Percentiles rank a stretch among this genome's conserved stretches.
Evolutionary conservation across 1,139 yeast genomes (phyloP).

Genomic region (Blastobotrys niveus): DNA sequence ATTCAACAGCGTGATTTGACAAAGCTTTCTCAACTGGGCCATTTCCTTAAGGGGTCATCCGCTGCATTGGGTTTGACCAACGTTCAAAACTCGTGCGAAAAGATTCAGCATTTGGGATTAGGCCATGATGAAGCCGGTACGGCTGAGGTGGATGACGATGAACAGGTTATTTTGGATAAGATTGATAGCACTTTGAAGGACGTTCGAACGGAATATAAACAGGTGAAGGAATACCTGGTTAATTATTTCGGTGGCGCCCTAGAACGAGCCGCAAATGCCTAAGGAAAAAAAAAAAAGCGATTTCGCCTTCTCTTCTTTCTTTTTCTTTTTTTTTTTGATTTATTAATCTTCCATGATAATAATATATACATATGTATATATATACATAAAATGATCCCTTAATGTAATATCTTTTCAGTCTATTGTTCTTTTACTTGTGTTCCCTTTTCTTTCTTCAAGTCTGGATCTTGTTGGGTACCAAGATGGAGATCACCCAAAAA

Average conservation of each 20-base stretch:
- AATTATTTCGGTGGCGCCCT: conserved; percentile 13
- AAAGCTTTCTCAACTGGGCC: conserved; percentile 72
- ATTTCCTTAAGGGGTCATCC: conserved; percentile 90
- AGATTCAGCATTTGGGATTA: conserved; percentile 85
- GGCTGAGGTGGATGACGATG: conserved; percentile 24
- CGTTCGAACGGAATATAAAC: conserved; percentile 34
- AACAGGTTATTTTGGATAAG: conserved; percentile 26
- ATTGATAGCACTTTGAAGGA: conserved; percentile 25
- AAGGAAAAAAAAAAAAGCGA: not conserved
- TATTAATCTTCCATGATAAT: too few species aligned
- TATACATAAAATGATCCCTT: not conserved
- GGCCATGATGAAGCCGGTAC: conserved; percentile 39
- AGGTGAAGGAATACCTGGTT: conserved; percentile 29
- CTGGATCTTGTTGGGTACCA: conserved; percentile 22
- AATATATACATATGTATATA: too few species aligned
- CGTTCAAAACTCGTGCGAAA: conserved; percentile 82
- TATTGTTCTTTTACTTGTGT: too few species aligned
- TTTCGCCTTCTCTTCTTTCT: not conserved
- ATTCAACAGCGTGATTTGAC: conserved; percentile 47
- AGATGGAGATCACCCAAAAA: conserved; percentile 43
- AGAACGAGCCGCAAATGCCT: conserved; percentile 9
- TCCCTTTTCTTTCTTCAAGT: conserved; percentile 13
- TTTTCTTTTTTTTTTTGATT: not conserved
- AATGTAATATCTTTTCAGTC: too few species aligned
- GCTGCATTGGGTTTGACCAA: conserved; percentile 85